Conservation (phyloP, 768 basidiomycete species). For the Hortiboletus campestris region DNA sequence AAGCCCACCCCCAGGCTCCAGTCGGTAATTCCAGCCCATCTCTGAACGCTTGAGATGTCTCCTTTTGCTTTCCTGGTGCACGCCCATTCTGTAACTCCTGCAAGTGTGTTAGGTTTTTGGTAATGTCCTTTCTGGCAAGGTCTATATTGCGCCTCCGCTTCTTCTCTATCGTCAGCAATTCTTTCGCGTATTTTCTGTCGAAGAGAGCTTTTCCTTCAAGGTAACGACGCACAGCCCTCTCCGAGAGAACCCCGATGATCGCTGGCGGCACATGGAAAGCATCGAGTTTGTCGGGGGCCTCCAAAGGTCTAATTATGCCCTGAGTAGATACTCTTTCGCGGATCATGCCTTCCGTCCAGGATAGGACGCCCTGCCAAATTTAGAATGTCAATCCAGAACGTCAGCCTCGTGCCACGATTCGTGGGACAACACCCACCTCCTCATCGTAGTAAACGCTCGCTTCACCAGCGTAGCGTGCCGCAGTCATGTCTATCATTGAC, state of each 20-base stretch:
- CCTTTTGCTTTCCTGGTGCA: constrained; percentile 22
- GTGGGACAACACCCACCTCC: constrained; percentile 38
- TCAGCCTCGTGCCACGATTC: not conserved
- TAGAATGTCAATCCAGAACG: not conserved
- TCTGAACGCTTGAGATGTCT: constrained; percentile 20
- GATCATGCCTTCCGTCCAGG: constrained; percentile 68
- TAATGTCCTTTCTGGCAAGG: constrained; percentile 60
- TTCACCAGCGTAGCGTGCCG: constrained; percentile 56
- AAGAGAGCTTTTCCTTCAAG: constrained; percentile 57
- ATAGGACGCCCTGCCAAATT: constrained; percentile 31
- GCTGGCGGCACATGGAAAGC: constrained; percentile 65
- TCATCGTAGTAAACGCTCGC: constrained; percentile 50
- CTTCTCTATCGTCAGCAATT: constrained; percentile 59
- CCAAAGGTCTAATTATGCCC: constrained; percentile 81
- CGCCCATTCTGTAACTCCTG: constrained; percentile 17
- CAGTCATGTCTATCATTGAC: constrained; percentile 10
- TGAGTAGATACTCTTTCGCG: constrained; percentile 84
- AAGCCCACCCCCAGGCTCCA: constrained; percentile 76
- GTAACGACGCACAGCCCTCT: constrained; percentile 75
- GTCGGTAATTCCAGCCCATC: constrained; percentile 41
- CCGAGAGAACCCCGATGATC: constrained; percentile 72
- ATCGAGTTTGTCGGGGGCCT: constrained; percentile 62
- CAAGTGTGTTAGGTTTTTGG: constrained; percentile 52
- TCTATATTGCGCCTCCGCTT: constrained; percentile 64
- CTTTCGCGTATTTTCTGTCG: constrained; percentile 64